Evolutionary conservation across 805 yeast species (phyloP).

Genomic region (Candida germanica): DNA sequence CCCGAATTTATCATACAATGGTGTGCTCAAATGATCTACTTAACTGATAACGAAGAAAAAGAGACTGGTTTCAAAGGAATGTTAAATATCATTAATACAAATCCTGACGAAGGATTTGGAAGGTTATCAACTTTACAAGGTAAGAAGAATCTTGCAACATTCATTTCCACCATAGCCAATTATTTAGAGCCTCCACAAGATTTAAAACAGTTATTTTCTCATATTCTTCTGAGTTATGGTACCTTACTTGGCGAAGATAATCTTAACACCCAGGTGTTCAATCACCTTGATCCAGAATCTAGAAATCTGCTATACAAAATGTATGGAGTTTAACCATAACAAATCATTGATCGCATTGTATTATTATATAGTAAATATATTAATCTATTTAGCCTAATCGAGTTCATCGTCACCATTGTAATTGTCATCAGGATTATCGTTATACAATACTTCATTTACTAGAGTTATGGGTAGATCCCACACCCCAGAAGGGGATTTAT

Average conservation of each 20-base stretch:
- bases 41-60: constrained; percentile 83
- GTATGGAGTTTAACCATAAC: constrained; percentile 17
- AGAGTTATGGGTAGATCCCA: constrained; percentile 77
- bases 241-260: constrained; percentile 43
- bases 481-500: constrained; percentile 73
- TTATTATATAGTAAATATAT: constrained; percentile 2
- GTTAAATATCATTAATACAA: constrained; percentile 60
- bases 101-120: constrained; percentile 61
- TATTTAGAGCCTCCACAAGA: constrained; percentile 50
- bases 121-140: constrained; percentile 44
- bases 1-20: constrained; percentile 60
- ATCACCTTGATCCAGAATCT: constrained; percentile 30
- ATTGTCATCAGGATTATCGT: constrained; percentile 4
- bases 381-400: not conserved
- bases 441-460: constrained; percentile 63
- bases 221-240: constrained; percentile 45
- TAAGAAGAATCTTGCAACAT: constrained; percentile 46
- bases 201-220: constrained; percentile 42
- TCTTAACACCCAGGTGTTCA: constrained; percentile 30
- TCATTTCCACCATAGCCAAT: constrained; percentile 57
- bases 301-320: constrained; percentile 17
- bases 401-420: constrained; percentile 9
- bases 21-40: constrained; percentile 64
- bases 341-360: constrained; percentile 2
- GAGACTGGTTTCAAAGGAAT: constrained; percentile 85